Conservation (phyloP, 257 asterid species). For the Forsythia suspensa region DNA sequence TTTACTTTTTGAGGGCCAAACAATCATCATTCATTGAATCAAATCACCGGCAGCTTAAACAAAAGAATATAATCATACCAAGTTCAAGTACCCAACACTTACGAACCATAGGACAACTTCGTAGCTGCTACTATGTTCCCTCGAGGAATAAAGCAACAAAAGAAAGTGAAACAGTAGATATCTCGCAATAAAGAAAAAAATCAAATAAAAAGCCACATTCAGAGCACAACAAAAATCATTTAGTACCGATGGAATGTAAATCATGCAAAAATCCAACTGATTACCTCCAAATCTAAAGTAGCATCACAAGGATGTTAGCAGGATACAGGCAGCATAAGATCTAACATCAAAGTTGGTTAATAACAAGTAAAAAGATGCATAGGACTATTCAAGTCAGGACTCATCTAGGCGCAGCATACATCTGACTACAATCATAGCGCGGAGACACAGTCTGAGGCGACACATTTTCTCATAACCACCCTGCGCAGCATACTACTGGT, state of each 20-base stretch:
- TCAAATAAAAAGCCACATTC: no score
- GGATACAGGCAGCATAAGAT: not conserved
- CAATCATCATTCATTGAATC: no score
- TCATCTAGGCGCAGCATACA: conserved; percentile 70
- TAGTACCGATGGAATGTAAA: no score
- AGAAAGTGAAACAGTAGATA: no score
- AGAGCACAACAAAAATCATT: no score
- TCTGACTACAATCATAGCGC: conserved; percentile 73
- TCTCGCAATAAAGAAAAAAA: no score
- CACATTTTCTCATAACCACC: conserved; percentile 54
- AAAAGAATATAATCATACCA: no score
- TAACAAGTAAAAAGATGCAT: not conserved
- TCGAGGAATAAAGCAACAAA: no score
- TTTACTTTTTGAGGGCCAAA: not conserved
- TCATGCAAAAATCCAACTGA: not conserved
- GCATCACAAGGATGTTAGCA: not conserved
- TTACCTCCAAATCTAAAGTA: not conserved
- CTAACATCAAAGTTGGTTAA: conserved; percentile 10
- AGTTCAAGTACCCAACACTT: no score
- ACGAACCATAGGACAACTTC: no score
- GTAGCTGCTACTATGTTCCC: no score
- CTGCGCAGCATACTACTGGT: conserved; percentile 51
- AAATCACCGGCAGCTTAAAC: no score
- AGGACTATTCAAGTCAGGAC: conserved; percentile 9
- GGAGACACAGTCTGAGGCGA: conserved; percentile 66